Evolutionary conservation across 768 basidiomycete genomes (phyloP).

Genomic region (Pholiota molesta): DNA sequence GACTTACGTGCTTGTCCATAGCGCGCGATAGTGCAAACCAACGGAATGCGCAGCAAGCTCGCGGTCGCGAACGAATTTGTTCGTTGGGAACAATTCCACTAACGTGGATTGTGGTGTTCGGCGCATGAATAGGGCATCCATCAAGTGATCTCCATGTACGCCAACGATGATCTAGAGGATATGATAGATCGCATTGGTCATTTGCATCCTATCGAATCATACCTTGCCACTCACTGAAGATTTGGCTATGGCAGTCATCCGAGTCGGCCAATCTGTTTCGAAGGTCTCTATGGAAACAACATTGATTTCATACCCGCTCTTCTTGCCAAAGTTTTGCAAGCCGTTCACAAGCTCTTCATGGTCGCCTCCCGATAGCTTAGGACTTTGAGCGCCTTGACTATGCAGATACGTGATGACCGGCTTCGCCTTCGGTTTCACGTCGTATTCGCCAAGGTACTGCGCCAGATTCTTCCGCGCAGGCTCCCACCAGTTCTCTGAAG

Average conservation of each 20-base stretch:
- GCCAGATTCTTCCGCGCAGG: constrained; percentile 49
- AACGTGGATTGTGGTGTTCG: constrained; percentile 60
- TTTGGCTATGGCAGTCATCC: constrained; percentile 64
- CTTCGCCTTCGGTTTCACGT: constrained; percentile 29
- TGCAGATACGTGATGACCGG: constrained; percentile 40
- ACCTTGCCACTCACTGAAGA: constrained; percentile 57
- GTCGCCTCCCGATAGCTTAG: constrained; percentile 54
- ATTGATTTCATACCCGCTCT: constrained; percentile 57
- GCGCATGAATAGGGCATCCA: constrained; percentile 74
- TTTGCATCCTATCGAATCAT: not conserved
- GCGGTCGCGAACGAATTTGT: constrained; percentile 65
- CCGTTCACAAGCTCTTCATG: constrained; percentile 65
- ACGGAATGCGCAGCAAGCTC: constrained; percentile 57
- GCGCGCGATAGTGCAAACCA: constrained; percentile 61
- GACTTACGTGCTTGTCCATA: constrained; percentile 48
- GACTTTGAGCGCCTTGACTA: constrained; percentile 53
- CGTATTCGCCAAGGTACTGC: constrained; percentile 41
- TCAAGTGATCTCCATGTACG: constrained; percentile 59
- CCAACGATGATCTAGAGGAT: constrained; percentile 58
- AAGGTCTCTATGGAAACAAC: constrained; percentile 52
- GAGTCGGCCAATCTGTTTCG: constrained; percentile 59
- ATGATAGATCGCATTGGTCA: constrained; percentile 11
- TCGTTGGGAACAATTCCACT: constrained; percentile 77
- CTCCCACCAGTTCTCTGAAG: constrained; percentile 71
- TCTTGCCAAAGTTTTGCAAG: constrained; percentile 52